A percentile compares a stretch with the other conserved stretches of the same genome.
Conservation (phyloP, 2,329 filamentous ascomycete genomes). For the Paraconiothyrium brasiliense region DNA sequence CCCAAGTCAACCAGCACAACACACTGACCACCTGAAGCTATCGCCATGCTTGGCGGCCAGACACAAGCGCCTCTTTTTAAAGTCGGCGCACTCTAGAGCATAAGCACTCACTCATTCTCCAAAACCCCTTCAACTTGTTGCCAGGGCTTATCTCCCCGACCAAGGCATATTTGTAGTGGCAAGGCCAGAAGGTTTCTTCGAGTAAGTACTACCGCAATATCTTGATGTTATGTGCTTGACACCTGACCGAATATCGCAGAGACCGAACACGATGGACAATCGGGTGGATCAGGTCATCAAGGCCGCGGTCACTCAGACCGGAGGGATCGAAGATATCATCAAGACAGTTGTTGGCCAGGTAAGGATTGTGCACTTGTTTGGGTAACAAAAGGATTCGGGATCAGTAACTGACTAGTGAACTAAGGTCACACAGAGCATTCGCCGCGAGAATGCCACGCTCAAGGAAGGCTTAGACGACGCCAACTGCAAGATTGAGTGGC, state of each 20-base stretch:
- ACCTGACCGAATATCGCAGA: background rate
- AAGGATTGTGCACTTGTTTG: background rate
- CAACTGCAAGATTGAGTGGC: background rate
- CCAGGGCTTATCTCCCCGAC: too few species aligned
- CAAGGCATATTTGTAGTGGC: too few species aligned
- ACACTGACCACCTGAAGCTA: too few species aligned
- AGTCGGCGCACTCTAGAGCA: too few species aligned
- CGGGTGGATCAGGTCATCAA: background rate
- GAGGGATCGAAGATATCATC: conserved; percentile 7
- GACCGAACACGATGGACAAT: background rate
- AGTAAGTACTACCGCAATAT: background rate
- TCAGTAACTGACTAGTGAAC: background rate
- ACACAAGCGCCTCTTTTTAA: too few species aligned
- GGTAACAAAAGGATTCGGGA: background rate
- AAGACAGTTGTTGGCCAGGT: background rate
- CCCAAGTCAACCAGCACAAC: too few species aligned
- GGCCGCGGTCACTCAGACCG: background rate
- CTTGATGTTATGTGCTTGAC: background rate
- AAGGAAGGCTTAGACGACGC: background rate
- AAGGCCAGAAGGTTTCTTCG: background rate
- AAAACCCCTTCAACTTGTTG: background rate
- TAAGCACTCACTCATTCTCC: too few species aligned
- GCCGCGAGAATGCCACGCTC: conserved; percentile 4
- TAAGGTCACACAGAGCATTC: background rate
- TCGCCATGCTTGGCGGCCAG: too few species aligned